These are phyloP conservation scores for Monosporascus ibericus DNA, from an alignment of 2,329 filamentous ascomycete species.

Conservation along the genomic window DNA sequence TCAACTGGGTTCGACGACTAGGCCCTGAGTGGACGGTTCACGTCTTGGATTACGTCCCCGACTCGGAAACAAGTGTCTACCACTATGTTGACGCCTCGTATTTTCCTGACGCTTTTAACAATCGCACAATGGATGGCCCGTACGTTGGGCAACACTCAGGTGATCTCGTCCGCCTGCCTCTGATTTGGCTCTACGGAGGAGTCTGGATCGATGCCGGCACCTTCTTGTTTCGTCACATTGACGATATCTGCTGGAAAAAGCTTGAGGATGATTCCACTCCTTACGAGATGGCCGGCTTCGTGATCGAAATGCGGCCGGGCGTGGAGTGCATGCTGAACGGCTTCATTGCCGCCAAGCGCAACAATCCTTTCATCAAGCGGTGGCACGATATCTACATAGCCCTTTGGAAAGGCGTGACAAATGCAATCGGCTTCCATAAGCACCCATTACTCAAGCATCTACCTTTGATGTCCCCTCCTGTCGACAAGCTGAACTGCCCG, in stretches of 20 bases:
- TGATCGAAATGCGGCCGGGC: constrained; percentile 20
- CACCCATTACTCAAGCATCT: constrained; percentile 25
- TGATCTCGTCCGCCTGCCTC: constrained; percentile 39
- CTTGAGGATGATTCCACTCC: constrained; percentile 30
- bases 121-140: constrained; percentile 37
- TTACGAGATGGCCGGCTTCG: constrained; percentile 26
- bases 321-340: constrained; percentile 30
- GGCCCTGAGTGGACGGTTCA: constrained; percentile 33
- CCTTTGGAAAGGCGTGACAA: constrained; percentile 29
- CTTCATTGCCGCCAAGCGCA: constrained; percentile 36
- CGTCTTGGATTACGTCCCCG: constrained; percentile 30
- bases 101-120: constrained; percentile 35
- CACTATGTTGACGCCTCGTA: constrained; percentile 29
- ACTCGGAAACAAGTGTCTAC: constrained; percentile 28
- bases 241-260: constrained; percentile 36
- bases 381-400: constrained; percentile 33
- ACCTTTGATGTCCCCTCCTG: constrained; percentile 18
- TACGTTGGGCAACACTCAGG: constrained; percentile 37
- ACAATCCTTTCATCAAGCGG: constrained; percentile 36
- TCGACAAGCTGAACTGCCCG: constrained; percentile 17
- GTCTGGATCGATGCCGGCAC: constrained; percentile 38
- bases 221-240: constrained; percentile 33
- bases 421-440: constrained; percentile 24
- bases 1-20: constrained; percentile 31
- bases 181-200: constrained; percentile 35